Evolutionary conservation across 441 rosid genomes (phyloP).

Genomic region (Eruca vesicaria): DNA sequence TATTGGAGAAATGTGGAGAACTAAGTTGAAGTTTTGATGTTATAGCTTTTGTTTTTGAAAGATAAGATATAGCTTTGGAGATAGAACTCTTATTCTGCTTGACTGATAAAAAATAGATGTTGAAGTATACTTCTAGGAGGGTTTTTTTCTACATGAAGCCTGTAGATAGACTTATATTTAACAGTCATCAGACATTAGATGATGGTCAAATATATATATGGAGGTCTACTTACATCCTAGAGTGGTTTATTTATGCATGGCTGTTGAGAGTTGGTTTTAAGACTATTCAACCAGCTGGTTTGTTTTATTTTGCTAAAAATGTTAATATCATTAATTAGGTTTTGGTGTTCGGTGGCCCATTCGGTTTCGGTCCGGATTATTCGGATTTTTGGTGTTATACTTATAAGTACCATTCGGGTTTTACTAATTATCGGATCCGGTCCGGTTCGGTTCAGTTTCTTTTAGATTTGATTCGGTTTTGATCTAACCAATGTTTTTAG

Average conservation of each 20-base stretch:
- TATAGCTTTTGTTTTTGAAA: background rate
- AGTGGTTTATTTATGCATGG: background rate
- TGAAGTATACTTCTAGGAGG: background rate
- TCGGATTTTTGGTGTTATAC: too few species aligned
- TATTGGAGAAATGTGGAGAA: conserved; percentile 80
- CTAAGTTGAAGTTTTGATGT: conserved; percentile 56
- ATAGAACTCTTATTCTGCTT: background rate
- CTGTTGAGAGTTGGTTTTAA: background rate
- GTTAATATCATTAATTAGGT: too few species aligned
- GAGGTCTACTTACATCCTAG: background rate
- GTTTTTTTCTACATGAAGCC: background rate
- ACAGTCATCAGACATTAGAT: background rate
- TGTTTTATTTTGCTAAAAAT: too few species aligned
- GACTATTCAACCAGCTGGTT: background rate
- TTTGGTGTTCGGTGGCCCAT: too few species aligned
- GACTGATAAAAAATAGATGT: background rate
- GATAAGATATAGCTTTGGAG: background rate
- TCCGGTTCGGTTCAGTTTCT: too few species aligned
- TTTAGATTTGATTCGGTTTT: too few species aligned
- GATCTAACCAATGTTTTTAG: too few species aligned
- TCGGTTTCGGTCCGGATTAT: too few species aligned
- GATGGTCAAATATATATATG: background rate
- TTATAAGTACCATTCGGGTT: too few species aligned
- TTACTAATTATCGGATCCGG: too few species aligned
- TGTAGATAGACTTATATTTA: background rate